These are phyloP conservation scores for Umbelopsis sp. DNA, from an alignment of 371 early-diverging fungal genomes.

Conservation along the genomic window DNA sequence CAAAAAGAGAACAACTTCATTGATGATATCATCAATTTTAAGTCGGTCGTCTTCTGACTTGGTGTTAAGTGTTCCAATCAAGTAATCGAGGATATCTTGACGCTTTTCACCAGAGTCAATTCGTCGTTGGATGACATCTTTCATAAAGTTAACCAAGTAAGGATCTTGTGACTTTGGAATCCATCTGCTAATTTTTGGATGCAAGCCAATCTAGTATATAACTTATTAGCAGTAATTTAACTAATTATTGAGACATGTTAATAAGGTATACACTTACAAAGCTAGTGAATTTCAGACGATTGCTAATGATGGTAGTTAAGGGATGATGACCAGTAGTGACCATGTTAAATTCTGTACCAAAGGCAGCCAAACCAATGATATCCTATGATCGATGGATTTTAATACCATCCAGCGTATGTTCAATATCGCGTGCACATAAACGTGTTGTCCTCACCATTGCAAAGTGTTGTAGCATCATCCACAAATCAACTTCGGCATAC, in stretches of 20 bases:
- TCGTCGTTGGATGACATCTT: constrained; percentile 33
- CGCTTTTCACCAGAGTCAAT: constrained; percentile 26
- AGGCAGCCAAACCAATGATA: constrained; percentile 55
- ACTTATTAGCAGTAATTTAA: neutral
- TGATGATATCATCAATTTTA: constrained; percentile 33
- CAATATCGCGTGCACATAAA: neutral
- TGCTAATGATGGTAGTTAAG: constrained; percentile 27
- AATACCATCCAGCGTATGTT: neutral
- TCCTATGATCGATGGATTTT: constrained; percentile 24
- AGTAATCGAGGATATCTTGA: constrained; percentile 43
- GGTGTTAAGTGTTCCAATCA: constrained; percentile 35
- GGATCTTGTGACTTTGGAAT: constrained; percentile 1
- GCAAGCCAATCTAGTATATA: neutral
- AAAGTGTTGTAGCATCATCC: constrained; percentile 37
- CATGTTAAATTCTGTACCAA: constrained; percentile 53
- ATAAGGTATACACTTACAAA: neutral
- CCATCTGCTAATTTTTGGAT: neutral
- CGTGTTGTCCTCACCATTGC: constrained; percentile 22
- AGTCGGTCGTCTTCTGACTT: constrained; percentile 33
- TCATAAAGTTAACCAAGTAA: constrained; percentile 30
- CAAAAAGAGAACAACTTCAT: constrained; percentile 39
- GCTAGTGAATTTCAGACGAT: neutral
- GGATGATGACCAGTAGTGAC: constrained; percentile 41
- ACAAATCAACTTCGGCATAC: constrained; percentile 36
- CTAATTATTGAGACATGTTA: too few species aligned